Evolutionary conservation across 2,329 filamentous ascomycete genomes (phyloP), one percentile per base, ranked within the genome.

Genomic region (Monosporascus sp.): DNA sequence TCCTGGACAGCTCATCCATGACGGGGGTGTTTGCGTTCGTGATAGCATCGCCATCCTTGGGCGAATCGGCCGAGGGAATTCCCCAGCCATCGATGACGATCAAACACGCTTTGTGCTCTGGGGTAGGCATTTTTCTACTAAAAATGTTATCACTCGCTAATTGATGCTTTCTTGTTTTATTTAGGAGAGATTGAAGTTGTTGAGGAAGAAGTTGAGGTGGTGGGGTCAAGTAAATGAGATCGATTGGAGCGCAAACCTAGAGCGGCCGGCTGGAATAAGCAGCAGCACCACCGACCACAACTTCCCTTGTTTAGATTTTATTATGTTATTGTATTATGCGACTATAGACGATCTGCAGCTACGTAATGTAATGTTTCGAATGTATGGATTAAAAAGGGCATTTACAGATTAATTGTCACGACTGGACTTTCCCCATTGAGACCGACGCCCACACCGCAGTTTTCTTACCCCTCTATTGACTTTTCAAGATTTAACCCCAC

Each of bases 1-100:
- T 88, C 72, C 88, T 85, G 68, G 86, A 89, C 71, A 99, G 92
- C 56, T 83, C 84, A 73, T 97, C 93, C 94, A 99, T 99, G 70
- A 88, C 84, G 47, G 94, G 94, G 53, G 94, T 97, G 61, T 96
- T 81, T 63, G 93, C 94, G 59, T 89, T 89, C 64, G 92, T 86
- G 71, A 99, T 97, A 68, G 94, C 94, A 78, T 99, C 93, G 73
- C 94, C 93, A 73, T 96, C 73, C 67, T 89, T 88, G 65, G 88
- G 89, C 53, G 91, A 95, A 54, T 85, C 76, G 61, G 87, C 86
- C 59, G 84, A 84, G 65, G 92, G 83, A 66, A 97, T 84, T 69
- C 94, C 94, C 94, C 94, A 99, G 68, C 94, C 94, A 77, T 99
- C 94, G 80, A 99, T 99, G 75, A 97, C 94, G 82, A 99, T 88